These are phyloP conservation scores for Didymellaceae sp. DNA, from an alignment of 2,329 filamentous ascomycete species.

Conservation along the genomic window DNA sequence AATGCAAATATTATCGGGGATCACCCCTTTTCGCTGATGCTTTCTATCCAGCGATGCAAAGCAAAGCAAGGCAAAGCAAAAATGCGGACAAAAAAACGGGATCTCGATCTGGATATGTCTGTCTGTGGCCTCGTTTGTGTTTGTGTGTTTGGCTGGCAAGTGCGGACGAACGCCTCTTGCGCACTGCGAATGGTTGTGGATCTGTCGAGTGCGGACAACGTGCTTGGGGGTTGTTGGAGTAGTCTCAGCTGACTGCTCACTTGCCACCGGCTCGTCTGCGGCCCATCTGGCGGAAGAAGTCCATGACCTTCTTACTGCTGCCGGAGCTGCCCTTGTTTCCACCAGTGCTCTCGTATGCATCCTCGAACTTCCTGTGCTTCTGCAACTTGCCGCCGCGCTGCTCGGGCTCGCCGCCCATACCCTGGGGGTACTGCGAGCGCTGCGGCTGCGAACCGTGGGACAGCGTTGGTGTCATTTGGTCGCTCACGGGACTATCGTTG, in stretches of 20 bases:
- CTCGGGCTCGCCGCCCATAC: constrained; percentile 42
- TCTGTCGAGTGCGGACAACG: neutral
- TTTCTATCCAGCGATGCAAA: constrained; percentile 20
- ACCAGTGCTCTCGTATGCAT: constrained; percentile 75
- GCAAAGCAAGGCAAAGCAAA: too few species aligned
- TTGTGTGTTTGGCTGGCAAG: constrained; percentile 1
- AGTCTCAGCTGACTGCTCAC: neutral
- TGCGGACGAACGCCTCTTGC: neutral
- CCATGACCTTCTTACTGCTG: constrained; percentile 92
- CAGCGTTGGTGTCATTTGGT: constrained; percentile 30
- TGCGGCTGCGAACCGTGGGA: constrained; percentile 22
- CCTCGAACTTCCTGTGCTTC: constrained; percentile 85
- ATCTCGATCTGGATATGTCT: constrained; percentile 1
- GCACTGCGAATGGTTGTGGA: constrained; percentile 3
- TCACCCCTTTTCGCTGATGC: constrained; percentile 12
- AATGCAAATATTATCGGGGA: constrained; percentile 21
- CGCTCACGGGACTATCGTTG: constrained; percentile 47
- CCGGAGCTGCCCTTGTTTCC: constrained; percentile 57
- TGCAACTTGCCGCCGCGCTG: constrained; percentile 66
- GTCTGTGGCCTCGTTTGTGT: constrained; percentile 1
- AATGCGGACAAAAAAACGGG: constrained; percentile 7
- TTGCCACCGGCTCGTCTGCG: constrained; percentile 15
- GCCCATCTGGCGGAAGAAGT: constrained; percentile 91
- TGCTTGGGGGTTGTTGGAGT: neutral
- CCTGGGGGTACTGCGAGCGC: constrained; percentile 50